Evolutionary conservation across 2,329 filamentous ascomycete species (phyloP).

Genomic region (Pseudogymnoascus sp.): DNA sequence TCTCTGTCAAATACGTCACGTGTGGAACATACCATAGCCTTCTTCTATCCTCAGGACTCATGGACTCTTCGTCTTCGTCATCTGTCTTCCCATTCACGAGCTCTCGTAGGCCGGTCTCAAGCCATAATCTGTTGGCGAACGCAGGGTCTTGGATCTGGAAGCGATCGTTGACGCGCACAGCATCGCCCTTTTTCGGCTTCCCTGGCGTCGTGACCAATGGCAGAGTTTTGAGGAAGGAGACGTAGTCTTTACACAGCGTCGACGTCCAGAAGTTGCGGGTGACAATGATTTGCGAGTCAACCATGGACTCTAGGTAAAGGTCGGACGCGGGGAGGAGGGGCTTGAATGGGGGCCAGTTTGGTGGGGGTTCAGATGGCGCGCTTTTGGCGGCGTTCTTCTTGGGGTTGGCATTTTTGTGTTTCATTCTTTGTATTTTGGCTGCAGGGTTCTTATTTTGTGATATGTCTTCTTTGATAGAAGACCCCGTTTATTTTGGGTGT

Average conservation of each 20-base stretch:
- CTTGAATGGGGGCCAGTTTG: slow-evolving; percentile 55
- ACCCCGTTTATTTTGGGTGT: background rate
- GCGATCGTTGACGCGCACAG: slow-evolving; percentile 77
- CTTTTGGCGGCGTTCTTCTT: slow-evolving; percentile 1
- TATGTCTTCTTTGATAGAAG: background rate
- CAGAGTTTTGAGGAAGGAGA: slow-evolving; percentile 52
- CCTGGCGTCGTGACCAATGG: slow-evolving; percentile 58
- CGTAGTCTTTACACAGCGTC: slow-evolving; percentile 56
- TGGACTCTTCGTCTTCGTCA: slow-evolving; percentile 13
- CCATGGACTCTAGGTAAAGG: slow-evolving; percentile 45
- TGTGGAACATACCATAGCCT: slow-evolving; percentile 24
- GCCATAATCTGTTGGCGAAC: slow-evolving; percentile 74
- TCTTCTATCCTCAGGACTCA: slow-evolving; percentile 22
- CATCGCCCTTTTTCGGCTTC: slow-evolving; percentile 59
- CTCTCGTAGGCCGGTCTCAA: slow-evolving; percentile 64
- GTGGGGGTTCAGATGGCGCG: slow-evolving; percentile 24
- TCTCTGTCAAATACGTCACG: background rate
- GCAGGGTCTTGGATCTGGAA: slow-evolving; percentile 70
- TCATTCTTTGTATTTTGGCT: background rate
- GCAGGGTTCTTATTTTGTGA: background rate
- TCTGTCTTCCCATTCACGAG: slow-evolving; percentile 21
- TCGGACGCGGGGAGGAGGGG: slow-evolving; percentile 49
- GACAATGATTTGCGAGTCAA: slow-evolving; percentile 56
- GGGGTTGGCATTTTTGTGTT: slow-evolving; percentile 5
- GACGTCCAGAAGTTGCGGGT: slow-evolving; percentile 56